A percentile compares a stretch with the other conserved stretches of the same genome.
These are phyloP conservation scores for Suillus fuscotomentosus DNA, from an alignment of 768 basidiomycete species.

Conservation along the genomic window DNA sequence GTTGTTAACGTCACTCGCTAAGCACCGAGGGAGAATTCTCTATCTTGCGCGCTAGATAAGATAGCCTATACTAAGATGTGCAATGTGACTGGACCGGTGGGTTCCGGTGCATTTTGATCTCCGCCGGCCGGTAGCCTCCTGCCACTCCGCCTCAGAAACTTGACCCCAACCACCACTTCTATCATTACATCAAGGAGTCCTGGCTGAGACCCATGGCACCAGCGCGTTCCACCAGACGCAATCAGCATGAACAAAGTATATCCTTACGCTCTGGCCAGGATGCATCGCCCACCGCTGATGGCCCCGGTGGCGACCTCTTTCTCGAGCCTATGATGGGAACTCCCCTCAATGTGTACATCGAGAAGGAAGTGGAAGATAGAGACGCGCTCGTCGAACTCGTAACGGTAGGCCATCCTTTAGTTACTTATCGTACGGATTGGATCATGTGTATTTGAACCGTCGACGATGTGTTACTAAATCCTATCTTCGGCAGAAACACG, in stretches of 20 bases:
- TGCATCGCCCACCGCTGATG: constrained; percentile 36
- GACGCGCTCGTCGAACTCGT: constrained; percentile 63
- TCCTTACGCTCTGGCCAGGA: constrained; percentile 27
- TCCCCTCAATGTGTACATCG: constrained; percentile 72
- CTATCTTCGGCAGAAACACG: constrained; percentile 57
- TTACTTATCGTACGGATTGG: background rate
- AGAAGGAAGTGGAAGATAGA: constrained; percentile 76
- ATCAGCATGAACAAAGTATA: constrained; percentile 37
- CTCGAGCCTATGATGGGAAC: constrained; percentile 82
- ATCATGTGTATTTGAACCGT: background rate
- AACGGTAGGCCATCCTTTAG: constrained; percentile 47
- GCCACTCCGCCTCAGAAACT: constrained; percentile 14
- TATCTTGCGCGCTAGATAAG: background rate
- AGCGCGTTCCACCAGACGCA: constrained; percentile 59
- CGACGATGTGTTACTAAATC: constrained; percentile 3
- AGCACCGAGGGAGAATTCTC: background rate
- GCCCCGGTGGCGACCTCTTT: constrained; percentile 45
- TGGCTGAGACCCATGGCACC: constrained; percentile 78
- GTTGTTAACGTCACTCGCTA: background rate
- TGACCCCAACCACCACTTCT: constrained; percentile 20
- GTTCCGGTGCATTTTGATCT: constrained; percentile 7
- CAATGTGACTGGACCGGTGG: background rate
- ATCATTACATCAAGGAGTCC: constrained; percentile 24
- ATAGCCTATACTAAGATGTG: background rate
- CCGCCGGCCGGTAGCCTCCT: constrained; percentile 11